phyloP scores from a whole-genome alignment of 768 basidiomycete species.

The Lactarius vividus region DNA sequence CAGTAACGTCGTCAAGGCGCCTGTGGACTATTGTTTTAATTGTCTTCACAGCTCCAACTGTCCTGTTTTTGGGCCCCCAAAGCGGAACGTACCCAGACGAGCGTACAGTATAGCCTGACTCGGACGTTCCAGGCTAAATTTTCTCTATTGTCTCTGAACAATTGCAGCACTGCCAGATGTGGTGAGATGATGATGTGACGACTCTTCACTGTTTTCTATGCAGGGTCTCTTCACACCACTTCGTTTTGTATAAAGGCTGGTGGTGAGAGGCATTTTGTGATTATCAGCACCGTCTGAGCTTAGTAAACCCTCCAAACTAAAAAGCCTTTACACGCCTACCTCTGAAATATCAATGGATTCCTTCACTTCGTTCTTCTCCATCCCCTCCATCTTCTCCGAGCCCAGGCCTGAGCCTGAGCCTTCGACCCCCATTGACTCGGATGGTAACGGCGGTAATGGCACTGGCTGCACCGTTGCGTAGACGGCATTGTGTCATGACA shows the following conservation, averaged over 20 bases:
- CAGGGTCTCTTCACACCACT: neutral
- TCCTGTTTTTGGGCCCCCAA: neutral
- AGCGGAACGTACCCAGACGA: neutral
- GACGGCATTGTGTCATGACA: neutral
- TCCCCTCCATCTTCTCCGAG: neutral
- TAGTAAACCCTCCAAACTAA: neutral
- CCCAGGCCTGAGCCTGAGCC: neutral
- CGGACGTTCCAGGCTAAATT: neutral
- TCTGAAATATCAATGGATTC: constrained; percentile 10
- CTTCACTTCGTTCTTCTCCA: constrained; percentile 5
- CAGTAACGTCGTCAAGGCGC: neutral
- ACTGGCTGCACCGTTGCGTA: neutral
- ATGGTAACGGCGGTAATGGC: too few relatives aligned
- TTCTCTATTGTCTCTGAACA: neutral
- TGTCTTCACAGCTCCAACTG: neutral
- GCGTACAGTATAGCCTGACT: neutral
- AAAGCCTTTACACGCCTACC: neutral
- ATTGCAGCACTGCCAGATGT: neutral
- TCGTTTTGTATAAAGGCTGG: neutral
- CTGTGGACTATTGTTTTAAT: neutral
- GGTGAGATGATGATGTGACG: neutral
- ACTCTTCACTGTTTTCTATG: neutral
- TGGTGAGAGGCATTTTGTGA: too few relatives aligned
- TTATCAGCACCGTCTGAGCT: neutral
- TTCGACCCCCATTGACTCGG: constrained; percentile 1